A percentile compares a stretch with the other conserved stretches of the same genome.
These are phyloP conservation scores for Brassica cretica DNA, from an alignment of 345 rosid genomes.

Conservation along the genomic window DNA sequence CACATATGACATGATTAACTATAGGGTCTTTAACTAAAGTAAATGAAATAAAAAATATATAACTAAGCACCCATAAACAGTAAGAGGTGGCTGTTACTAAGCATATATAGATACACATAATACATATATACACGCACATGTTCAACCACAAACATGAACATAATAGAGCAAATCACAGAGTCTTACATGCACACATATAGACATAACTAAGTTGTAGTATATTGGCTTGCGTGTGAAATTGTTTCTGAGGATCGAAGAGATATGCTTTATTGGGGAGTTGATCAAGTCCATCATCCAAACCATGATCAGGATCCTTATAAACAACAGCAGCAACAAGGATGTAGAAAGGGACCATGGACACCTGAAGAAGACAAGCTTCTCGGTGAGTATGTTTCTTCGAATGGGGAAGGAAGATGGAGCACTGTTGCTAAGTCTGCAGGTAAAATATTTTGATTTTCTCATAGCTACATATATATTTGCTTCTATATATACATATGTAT, in stretches of 20 bases:
- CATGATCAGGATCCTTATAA: slow-evolving; percentile 19
- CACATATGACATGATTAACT: slow-evolving; percentile 21
- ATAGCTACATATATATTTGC: background rate
- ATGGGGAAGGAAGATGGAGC: slow-evolving; percentile 91
- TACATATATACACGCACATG: slow-evolving; percentile 11
- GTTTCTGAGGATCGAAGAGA: slow-evolving; percentile 23
- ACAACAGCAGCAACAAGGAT: slow-evolving; percentile 39
- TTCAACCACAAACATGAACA: slow-evolving; percentile 29
- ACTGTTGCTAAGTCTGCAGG: slow-evolving; percentile 66
- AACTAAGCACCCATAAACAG: slow-evolving; percentile 21
- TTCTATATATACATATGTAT: background rate
- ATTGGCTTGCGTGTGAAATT: slow-evolving; percentile 7
- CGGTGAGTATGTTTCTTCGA: slow-evolving; percentile 48
- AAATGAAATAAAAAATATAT: slow-evolving; percentile 1
- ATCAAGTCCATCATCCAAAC: slow-evolving; percentile 29
- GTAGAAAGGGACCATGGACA: slow-evolving; percentile 93
- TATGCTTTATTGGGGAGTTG: slow-evolving; percentile 52
- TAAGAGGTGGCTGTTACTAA: slow-evolving; percentile 6
- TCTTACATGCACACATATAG: background rate
- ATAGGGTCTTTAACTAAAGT: slow-evolving; percentile 21
- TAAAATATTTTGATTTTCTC: slow-evolving; percentile 22
- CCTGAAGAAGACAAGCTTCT: slow-evolving; percentile 76
- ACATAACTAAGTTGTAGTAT: background rate
- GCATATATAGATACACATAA: background rate
- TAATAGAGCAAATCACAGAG: slow-evolving; percentile 13